Evolutionary conservation across 1,284 basidiomycete species (phyloP).

Genomic region (Golubevia pallescens): DNA sequence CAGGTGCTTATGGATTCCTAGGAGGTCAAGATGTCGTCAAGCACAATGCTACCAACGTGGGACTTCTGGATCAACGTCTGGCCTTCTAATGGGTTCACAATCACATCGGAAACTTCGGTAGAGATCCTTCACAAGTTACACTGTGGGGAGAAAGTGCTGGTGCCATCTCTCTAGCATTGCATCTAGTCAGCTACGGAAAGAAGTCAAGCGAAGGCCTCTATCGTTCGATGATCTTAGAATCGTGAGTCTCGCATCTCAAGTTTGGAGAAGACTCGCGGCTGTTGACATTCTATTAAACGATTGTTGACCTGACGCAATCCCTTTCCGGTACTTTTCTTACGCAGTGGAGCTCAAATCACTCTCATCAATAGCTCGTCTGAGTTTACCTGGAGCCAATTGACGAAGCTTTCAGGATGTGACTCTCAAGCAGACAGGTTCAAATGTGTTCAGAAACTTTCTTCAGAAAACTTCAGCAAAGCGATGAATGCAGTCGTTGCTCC

Average conservation of each 20-base stretch:
- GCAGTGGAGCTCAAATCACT: not conserved
- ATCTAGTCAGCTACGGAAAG: conserved; percentile 1
- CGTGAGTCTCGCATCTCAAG: not conserved
- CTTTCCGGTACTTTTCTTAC: not conserved
- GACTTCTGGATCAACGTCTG: conserved; percentile 68
- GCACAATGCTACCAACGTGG: conserved; percentile 66
- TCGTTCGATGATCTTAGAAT: conserved; percentile 3
- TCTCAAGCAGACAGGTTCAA: not conserved
- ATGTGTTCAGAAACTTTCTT: conserved; percentile 1
- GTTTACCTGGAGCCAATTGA: not conserved
- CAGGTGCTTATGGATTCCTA: conserved; percentile 71
- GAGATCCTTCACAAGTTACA: conserved; percentile 66
- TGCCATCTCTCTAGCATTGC: not conserved
- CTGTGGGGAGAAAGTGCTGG: conserved; percentile 68
- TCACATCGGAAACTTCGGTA: conserved; percentile 67
- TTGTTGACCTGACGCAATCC: not conserved
- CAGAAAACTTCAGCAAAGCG: not conserved
- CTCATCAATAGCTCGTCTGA: not conserved
- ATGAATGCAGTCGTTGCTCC: not conserved
- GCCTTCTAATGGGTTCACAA: conserved; percentile 68
- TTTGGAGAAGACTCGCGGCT: not conserved
- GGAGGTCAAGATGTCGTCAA: conserved; percentile 50
- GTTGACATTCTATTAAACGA: not conserved
- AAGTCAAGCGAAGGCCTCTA: not conserved
- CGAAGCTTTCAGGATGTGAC: not conserved